Percentiles rank a stretch among this genome's conserved stretches.
Evolutionary conservation across 2,329 filamentous ascomycete genomes (phyloP).

Genomic region (Trichoderma hamatum): DNA sequence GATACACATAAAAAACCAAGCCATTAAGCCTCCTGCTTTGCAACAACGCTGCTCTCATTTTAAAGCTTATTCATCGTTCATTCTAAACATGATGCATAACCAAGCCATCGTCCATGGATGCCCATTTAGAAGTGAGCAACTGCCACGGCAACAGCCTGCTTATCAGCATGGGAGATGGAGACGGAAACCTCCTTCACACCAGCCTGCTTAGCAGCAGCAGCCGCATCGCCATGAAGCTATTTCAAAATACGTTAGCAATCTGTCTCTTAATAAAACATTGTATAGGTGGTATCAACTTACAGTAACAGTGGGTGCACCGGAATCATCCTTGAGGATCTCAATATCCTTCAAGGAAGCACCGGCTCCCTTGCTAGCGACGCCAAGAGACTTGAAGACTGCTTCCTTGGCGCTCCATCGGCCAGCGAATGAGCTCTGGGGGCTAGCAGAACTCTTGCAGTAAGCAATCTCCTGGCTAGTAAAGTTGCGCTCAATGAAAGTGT

Average conservation of each 20-base stretch:
- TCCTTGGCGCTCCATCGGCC: slow-evolving; percentile 98
- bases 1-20: slow-evolving; percentile 14
- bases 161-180: slow-evolving; percentile 94
- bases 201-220: slow-evolving; percentile 78
- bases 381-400: slow-evolving; percentile 96
- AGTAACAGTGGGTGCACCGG: slow-evolving; percentile 79
- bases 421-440: slow-evolving; percentile 86
- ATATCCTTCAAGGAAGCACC: slow-evolving; percentile 93
- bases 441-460: slow-evolving; percentile 81
- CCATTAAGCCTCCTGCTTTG: background rate
- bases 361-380: slow-evolving; percentile 82
- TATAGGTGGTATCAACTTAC: slow-evolving; percentile 59
- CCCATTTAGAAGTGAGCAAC: slow-evolving; percentile 72
- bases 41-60: slow-evolving; percentile 15
- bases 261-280: background rate
- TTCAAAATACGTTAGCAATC: slow-evolving; percentile 42
- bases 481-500: slow-evolving; percentile 92
- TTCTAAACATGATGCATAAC: slow-evolving; percentile 6
- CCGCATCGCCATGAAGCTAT: slow-evolving; percentile 84
- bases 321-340: slow-evolving; percentile 81
- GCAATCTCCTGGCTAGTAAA: slow-evolving; percentile 83
- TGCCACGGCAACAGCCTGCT: slow-evolving; percentile 91
- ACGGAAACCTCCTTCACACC: slow-evolving; percentile 88
- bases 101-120: background rate
- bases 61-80: background rate